Evolutionary conservation across 192 early-diverging fungal genomes (phyloP), one percentile per base, ranked within the genome.

Genomic region (Thamnidium elegans): DNA sequence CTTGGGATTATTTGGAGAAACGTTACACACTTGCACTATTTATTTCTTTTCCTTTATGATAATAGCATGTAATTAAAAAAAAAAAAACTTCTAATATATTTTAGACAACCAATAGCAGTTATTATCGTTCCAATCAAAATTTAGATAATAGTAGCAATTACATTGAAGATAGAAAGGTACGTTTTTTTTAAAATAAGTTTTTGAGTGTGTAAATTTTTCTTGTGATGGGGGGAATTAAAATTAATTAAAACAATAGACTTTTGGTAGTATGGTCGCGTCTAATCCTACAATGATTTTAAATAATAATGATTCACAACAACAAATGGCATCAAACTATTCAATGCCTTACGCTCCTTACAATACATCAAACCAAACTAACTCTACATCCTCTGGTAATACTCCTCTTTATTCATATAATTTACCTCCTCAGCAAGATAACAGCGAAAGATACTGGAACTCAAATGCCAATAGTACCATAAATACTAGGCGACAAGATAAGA

Each of bases 281-380:
- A 30, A 56, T 36, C 31, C 34, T 17, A 36, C 55, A 19, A 36
- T 56, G 31, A 34, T 17, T 17, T 56, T 34, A 34, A 34, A 30
- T n/a, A 34, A 39, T 39, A 6, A n/a, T 34, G 55, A 34, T 36
- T 17, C 55, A 15, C 55, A 56, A 56, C 55, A 56, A 56, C 55
- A 56, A 39, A 56, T 56, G 55, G 19, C 55, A 56, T 56, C 55
- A 56, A 56, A 56, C 17, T 56, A 56, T 34, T 30, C 55, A 17
- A 56, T 56, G 55, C 32, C 55, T 19, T 56, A 56, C 17, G 30
- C 55, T 8, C 31, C 31, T 56, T 56, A 56, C 1, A 56, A 56
- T 17, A 34, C 31, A 39, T 39, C 36, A 6, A 39, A 39, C 4
- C 36, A 39, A 39, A 39, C 31, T 17, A 30, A 56, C n/a, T 17